phyloP scores from a whole-genome alignment of 306 rosid species.

The Pyrus betulifolia region DNA sequence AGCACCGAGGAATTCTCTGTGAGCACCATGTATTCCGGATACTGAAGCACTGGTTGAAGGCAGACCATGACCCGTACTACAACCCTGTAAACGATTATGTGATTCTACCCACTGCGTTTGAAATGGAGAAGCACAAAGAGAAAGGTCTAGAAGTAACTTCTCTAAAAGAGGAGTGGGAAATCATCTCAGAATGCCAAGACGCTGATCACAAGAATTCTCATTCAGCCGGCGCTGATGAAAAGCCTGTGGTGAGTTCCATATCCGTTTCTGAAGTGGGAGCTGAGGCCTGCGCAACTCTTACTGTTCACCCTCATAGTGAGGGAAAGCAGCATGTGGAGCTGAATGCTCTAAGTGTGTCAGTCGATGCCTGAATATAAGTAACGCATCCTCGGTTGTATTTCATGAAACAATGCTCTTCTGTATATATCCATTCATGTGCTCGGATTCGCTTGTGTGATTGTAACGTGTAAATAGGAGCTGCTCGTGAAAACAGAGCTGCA shows the following conservation, averaged over 20 bases:
- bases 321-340: conserved; percentile 66
- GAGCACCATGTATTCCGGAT: conserved; percentile 84
- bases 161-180: conserved; percentile 93
- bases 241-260: conserved; percentile 41
- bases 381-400: neutral
- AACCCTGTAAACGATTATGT: conserved; percentile 91
- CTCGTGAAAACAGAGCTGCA: neutral
- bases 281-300: conserved; percentile 47
- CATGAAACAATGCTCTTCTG: neutral
- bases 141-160: conserved; percentile 63
- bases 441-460: too few species aligned
- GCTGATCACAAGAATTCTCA: neutral
- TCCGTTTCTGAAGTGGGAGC: conserved; percentile 46
- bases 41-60: conserved; percentile 87
- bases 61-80: conserved; percentile 84
- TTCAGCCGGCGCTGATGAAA: conserved; percentile 17
- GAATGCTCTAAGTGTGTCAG: conserved; percentile 63
- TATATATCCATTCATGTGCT: neutral
- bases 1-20: conserved; percentile 78
- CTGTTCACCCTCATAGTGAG: conserved; percentile 45
- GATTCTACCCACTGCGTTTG: conserved; percentile 76
- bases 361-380: conserved; percentile 42
- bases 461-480: neutral
- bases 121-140: conserved; percentile 52
- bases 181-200: conserved; percentile 48